Evolutionary conservation across 2,329 filamentous ascomycete genomes (phyloP).

Genomic region (Aspergillus felis): DNA sequence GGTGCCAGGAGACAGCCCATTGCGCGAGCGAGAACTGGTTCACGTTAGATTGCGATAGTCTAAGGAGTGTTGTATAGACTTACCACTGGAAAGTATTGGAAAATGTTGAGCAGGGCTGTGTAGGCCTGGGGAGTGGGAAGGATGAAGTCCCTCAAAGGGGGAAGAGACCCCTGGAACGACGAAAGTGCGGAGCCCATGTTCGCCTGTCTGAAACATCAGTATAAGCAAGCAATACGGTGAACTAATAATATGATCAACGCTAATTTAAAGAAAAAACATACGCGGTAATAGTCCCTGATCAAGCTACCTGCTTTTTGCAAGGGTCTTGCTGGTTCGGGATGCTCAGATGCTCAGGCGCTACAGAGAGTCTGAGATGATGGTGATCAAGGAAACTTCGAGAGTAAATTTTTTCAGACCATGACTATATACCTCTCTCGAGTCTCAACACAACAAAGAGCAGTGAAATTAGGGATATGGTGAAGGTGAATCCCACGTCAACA

Average conservation of each 20-base stretch:
- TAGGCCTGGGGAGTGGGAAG: conserved; percentile 40
- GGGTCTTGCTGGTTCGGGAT: neutral
- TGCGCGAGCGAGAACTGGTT: conserved; percentile 66
- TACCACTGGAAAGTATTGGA: conserved; percentile 44
- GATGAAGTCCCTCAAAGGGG: conserved; percentile 30
- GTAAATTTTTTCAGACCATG: neutral
- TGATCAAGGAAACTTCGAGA: neutral
- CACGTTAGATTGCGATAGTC: conserved; percentile 10
- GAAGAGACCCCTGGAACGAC: conserved; percentile 19
- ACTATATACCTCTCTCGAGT: neutral
- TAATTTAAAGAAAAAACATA: neutral
- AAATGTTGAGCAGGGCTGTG: conserved; percentile 29
- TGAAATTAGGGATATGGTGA: neutral
- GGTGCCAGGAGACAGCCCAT: conserved; percentile 77
- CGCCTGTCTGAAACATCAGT: neutral
- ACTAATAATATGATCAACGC: neutral
- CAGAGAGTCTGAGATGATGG: neutral
- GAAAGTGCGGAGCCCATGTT: conserved; percentile 24
- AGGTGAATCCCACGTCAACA: neutral
- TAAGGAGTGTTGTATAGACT: conserved; percentile 39
- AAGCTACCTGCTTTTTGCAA: neutral
- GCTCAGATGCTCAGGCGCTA: neutral
- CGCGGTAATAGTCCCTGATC: neutral
- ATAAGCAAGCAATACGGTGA: neutral
- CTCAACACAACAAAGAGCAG: neutral